Evolutionary conservation across 768 basidiomycete genomes (phyloP).

Genomic region (Trametes sanguinea): DNA sequence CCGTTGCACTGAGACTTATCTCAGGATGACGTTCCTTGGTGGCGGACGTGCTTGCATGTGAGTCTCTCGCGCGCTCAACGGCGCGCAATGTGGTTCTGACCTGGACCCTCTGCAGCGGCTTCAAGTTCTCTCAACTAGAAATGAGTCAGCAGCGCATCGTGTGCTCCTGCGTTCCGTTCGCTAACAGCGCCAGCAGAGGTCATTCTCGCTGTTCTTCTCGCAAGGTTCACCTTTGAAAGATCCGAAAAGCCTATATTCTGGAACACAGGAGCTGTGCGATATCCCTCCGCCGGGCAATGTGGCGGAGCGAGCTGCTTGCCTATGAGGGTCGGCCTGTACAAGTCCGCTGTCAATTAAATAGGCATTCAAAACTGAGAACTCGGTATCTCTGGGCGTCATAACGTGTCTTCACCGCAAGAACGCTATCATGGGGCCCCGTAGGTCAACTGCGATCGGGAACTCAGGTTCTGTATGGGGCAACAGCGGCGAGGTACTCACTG

Average conservation of each 20-base stretch:
- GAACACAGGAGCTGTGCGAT: conserved; percentile 30
- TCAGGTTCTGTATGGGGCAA: no score
- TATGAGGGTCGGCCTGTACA: no score
- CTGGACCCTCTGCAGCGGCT: conserved; percentile 13
- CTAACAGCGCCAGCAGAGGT: conserved; percentile 23
- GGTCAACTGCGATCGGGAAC: no score
- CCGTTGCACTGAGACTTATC: background rate
- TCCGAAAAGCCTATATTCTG: conserved; percentile 29
- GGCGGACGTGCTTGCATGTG: conserved; percentile 29
- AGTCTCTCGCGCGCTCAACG: background rate
- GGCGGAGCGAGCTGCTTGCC: no score
- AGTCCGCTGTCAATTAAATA: no score
- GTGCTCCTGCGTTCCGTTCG: background rate
- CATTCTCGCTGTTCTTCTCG: conserved; percentile 30
- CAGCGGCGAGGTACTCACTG: no score
- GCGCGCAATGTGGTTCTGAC: background rate
- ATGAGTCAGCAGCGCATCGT: conserved; percentile 19
- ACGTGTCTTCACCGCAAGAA: no score
- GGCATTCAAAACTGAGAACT: no score
- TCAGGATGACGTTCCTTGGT: conserved; percentile 28
- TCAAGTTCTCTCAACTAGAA: conserved; percentile 28
- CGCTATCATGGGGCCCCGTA: no score
- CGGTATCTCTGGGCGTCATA: no score
- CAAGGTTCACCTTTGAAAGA: conserved; percentile 30
- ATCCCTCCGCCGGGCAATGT: conserved; percentile 16